Evolutionary conservation across 345 rosid genomes (phyloP), one percentile per base, ranked within the genome.

Genomic region (Lepidium sativum): DNA sequence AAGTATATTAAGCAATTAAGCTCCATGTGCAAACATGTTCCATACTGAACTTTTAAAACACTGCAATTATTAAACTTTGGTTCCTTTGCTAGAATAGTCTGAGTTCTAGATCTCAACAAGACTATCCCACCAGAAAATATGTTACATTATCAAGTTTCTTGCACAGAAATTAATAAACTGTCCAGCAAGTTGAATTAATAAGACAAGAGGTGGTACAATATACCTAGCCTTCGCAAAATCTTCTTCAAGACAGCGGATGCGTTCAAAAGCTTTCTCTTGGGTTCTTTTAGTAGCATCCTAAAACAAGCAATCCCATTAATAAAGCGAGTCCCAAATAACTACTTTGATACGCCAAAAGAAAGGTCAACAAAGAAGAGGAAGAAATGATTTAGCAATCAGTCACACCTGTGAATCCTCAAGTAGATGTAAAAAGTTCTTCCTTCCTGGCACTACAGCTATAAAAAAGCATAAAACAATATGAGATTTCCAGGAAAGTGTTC

Each of bases 371-470:
- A 41, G 57, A 52, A 7, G 35, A 62, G 29, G 32, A 32, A 53
- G 17, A 37, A 47, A 55, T 16, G 2, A 20, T 50, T 49, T 33
- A 34, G 61, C 64, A 23, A 55, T 38, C n/a, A 52, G 34, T 53
- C 53, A 39, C 67, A 89, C 98, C 96, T 92, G 86, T 23, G 97
- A 89, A 66, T 86, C 88, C 80, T 92, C 96, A 9, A 92, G 80
- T 66, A 89, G 77, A 74, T 79, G 86, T 66, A 84, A 77, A 41
- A 83, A 67, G 67, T 88, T 83, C 31, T 67, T 79, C 75, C 80
- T 83, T 51, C 86, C 84, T 41, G 82, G 73, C 61, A 77, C 87
- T 75, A 75, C 78, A 75, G 70, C 75, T 8, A 74, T 47, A 45
- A 62, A 9, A 67, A 47, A 47, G 38, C 58, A 73, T 44, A 41